Base-by-base conservation (phyloP, 2,329 filamentous ascomycete species). In the Coniella lustricola region DNA sequence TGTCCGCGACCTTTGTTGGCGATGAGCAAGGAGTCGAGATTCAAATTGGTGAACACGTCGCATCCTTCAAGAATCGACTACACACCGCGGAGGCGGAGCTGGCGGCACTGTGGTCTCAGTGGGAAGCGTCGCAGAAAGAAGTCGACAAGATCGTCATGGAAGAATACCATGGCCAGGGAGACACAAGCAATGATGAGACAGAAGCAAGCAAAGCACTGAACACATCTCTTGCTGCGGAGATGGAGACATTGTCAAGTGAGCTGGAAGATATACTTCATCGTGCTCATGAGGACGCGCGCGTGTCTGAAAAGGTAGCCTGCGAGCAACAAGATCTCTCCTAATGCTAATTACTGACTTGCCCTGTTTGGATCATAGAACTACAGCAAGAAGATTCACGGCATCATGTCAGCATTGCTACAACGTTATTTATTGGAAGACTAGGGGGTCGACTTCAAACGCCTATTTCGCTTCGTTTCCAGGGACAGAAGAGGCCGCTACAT, bases 71-170 rank as follows among this genome's bases (percentile, higher is more conserved):
- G 20, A 47, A 54, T 17, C 48, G 50, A 9, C 37, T 60, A 10
- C 36, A 35, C 4, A 32, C 29, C 3, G 36, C 60, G 4, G 53
- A 56, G 44, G 33, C 5, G 2, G 54, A 57, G 7, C 48, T 58
- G 4, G 41, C 33, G 5, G 35, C 21, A 7, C 44, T 58, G 4
- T 59, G 56, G 58, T 22, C 48, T 4, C 51, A 58, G 60, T 73
- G 50, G 67, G 71, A 48, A 22, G 50, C 53, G 17, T 67, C 69
- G 8, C 70, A 72, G n/a, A 69, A 73, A 3, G 65, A 67, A 10
- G 60, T 64, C 2, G 59, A 67, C 16, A 64, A 67, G 51, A 57
- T 60, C 3, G 29, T 55, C 8, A 42, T 36, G 9, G 49, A 43
- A 10, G 32, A 58, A 17, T 10, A 40, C 3, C 33, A 44, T 4